phyloP scores from a whole-genome alignment of 768 basidiomycete species.

The Tephrocybe sp. region DNA sequence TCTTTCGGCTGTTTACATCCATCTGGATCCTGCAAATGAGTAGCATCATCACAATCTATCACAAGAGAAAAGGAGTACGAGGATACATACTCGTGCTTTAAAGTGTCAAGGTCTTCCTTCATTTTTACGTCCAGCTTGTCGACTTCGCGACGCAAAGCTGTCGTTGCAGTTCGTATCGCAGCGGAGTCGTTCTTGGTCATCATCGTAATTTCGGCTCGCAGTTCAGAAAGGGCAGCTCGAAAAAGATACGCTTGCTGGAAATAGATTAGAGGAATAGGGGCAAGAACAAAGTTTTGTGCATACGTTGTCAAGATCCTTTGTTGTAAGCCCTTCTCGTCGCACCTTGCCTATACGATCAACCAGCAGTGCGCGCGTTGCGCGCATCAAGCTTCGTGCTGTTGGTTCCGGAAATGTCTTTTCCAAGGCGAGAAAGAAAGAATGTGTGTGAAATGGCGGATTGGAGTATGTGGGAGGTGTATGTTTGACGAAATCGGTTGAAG shows the following conservation, averaged over 20 bases:
- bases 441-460: conserved; percentile 80
- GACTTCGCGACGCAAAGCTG: conserved; percentile 82
- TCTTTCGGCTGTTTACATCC: conserved; percentile 93
- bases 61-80: conserved; percentile 5
- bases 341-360: conserved; percentile 75
- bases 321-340: conserved; percentile 64
- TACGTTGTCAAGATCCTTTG: conserved; percentile 83
- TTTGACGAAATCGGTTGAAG: conserved; percentile 17
- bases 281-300: conserved; percentile 22
- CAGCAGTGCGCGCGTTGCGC: conserved; percentile 75
- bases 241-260: conserved; percentile 92
- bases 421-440: conserved; percentile 68
- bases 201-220: conserved; percentile 82
- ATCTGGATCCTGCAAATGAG: conserved; percentile 79
- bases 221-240: conserved; percentile 87
- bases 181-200: conserved; percentile 82
- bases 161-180: conserved; percentile 70
- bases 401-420: conserved; percentile 73
- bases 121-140: conserved; percentile 85
- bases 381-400: conserved; percentile 78
- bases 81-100: conserved; percentile 86
- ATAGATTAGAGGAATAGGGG: neutral
- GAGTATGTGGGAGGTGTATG: conserved; percentile 40
- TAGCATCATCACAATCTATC: neutral
- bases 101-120: conserved; percentile 85